Percentiles rank a stretch among this genome's conserved stretches.
Conservation (phyloP, 2,329 filamentous ascomycete species). For the Colletotrichum siamense region DNA sequence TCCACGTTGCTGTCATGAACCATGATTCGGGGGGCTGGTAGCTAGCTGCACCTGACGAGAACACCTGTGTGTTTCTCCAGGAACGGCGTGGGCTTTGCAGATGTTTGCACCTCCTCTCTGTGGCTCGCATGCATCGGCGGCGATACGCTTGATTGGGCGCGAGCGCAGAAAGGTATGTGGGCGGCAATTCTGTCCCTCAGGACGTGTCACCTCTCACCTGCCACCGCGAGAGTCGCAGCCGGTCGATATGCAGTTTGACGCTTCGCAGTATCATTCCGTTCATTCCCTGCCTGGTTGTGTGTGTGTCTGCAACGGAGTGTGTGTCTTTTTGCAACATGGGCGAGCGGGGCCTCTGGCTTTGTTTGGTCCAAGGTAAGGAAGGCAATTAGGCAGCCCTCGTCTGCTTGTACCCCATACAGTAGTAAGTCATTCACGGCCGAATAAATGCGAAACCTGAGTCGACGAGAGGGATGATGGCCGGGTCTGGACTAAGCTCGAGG, state of each 20-base stretch:
- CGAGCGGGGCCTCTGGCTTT: neutral
- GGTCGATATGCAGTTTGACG: constrained; percentile 1
- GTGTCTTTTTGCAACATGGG: neutral
- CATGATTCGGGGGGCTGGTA: constrained; percentile 3
- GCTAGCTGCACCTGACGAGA: constrained; percentile 6
- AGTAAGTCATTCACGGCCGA: neutral
- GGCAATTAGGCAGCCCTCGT: neutral
- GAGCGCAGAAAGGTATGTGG: neutral
- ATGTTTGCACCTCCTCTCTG: neutral
- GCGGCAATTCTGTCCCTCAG: neutral
- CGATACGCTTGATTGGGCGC: constrained; percentile 7
- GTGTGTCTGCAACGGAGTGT: neutral
- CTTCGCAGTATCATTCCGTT: neutral
- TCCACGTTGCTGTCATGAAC: constrained; percentile 2
- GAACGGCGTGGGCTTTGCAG: neutral
- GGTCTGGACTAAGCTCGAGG: neutral
- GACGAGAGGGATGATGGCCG: neutral
- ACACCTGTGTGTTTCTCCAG: neutral
- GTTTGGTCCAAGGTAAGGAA: neutral
- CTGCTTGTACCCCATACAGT: neutral
- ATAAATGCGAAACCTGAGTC: neutral
- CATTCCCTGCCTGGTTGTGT: neutral
- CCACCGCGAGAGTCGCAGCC: constrained; percentile 3
- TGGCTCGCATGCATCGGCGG: neutral
- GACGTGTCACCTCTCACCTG: constrained; percentile 11